Percentiles rank a stretch among this genome's conserved stretches.
phyloP scores from a whole-genome alignment of 345 rosid species.

The Kernera saxatilis region DNA sequence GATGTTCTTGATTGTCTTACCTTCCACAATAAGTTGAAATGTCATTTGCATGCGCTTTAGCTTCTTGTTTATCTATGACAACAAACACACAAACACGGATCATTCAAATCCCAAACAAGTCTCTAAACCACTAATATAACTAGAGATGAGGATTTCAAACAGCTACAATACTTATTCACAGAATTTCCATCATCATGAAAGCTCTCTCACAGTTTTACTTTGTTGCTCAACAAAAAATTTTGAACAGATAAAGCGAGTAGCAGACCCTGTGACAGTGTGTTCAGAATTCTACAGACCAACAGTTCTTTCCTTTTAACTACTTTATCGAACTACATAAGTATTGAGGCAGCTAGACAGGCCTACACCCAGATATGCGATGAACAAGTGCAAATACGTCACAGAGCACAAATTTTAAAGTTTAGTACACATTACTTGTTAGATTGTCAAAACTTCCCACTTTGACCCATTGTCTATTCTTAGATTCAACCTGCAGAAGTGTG shows the following conservation, averaged over 20 bases:
- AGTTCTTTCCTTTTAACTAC: neutral
- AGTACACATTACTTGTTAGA: slow-evolving; percentile 39
- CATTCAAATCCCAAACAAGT: slow-evolving; percentile 1
- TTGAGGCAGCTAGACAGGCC: neutral
- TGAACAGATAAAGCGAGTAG: neutral
- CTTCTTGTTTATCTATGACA: slow-evolving; percentile 78
- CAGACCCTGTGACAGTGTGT: neutral
- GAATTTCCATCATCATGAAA: neutral
- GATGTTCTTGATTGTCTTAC: slow-evolving; percentile 37
- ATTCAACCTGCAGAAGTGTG: slow-evolving; percentile 49
- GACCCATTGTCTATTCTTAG: slow-evolving; percentile 50
- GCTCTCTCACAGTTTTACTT: neutral
- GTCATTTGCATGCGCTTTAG: slow-evolving; percentile 76
- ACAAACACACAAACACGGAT: slow-evolving; percentile 15
- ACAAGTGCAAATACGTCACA: neutral
- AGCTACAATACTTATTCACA: slow-evolving; percentile 7
- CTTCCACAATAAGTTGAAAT: slow-evolving; percentile 92
- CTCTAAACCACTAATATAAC: neutral
- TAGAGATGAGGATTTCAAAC: neutral
- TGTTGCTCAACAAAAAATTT: neutral
- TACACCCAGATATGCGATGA: neutral
- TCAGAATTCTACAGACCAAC: neutral
- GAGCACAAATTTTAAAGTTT: neutral
- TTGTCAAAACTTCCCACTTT: slow-evolving; percentile 67
- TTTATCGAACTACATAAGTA: neutral